Evolutionary conservation across 129 eudicot genomes (phyloP), one percentile per base, ranked within the genome.

Genomic region (Smallanthus sonchifolius): DNA sequence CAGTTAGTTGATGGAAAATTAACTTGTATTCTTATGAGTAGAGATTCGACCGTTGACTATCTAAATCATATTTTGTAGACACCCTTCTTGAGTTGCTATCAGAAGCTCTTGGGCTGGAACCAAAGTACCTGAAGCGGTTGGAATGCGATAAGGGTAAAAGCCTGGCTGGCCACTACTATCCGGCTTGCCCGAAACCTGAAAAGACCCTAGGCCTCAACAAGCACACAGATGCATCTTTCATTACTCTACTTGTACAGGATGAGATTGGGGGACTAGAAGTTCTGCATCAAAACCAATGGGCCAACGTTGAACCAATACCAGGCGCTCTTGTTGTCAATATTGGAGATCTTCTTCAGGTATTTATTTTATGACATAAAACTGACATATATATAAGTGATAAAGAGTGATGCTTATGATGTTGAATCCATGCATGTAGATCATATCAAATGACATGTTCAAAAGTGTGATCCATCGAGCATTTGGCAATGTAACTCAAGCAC

Each of bases 101-200:
- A 0, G 84, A 83, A 76, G 86, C 82, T 20, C 84, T 85, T 65
- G 90, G 90, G 15, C 83, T 85, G 4, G 43, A 81, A 51, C 34
- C 90, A 1, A 66, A 65, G 32, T 73, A 78, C 57, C 79, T 88
- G 10, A 75, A 71, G 55, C 71, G 35, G 10, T 70, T 82, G 75
- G 83, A 81, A 45, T 85, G 84, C 38, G 70, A 65, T 2, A 61
- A 72, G 54, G 81, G 77, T n/a, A 70, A 35, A 37, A 54, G 16
- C 37, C 0, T 88, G 4, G 68, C 55, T 15, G 28, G 82, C 32
- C 84, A 88, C 75, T 88, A 78, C 44, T 88, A 83, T 59, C 95
- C 95, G 5, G 70, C 84, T 15, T 88, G 95, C 61, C 95, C 95
- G 0, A 72, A 83, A 42, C 90, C 90, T 28, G 86, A 85, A 11